Evolutionary conservation across 176 grass and related monocot genomes (phyloP), one percentile per base, ranked within the genome.

Genomic region (Phyllostachys edulis): DNA sequence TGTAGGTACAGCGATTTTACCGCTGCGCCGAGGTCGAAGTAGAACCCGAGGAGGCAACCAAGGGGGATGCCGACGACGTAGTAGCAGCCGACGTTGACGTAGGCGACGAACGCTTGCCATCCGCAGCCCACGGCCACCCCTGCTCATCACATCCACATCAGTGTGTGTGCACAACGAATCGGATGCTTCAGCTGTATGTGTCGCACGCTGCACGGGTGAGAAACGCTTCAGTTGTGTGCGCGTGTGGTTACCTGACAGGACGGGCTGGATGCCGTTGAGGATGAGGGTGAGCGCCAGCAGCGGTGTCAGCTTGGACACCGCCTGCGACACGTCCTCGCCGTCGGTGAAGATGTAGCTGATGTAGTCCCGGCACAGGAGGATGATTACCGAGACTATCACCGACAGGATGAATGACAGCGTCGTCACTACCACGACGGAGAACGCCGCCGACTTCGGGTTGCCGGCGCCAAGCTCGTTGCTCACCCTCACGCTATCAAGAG

Each of bases 261-360:
- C 92, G 5, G 89, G 92, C 69, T 94, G 92, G 57, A 94, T 54
- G 77, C 92, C 90, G 52, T 91, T 94, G 60, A 94, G 87, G 55
- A 94, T 79, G 77, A 94, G 80, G 9, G 92, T 88, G 54, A 91
- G 11, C 5, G 69, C 89, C 7, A 94, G 83, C 50, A 94, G 83
- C 4, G 85, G 82, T 6, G 86, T 82, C 15, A 94, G 69, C 21
- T 91, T 12, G 21, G 80, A 71, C 26, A 94, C 89, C 8, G 89
- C 89, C 24, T 16, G 49, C 7, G 86, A 80, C 49, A 94, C 92
- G 27, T 75, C 85, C 5, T 86, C 69, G 67, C 89, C 87, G 0
- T 85, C 86, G 63, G 89, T 94, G 70, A 91, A 94, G 81, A 94
- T 44, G 81, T 86, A 91, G 76, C 86, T 87, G 77, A 87, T 75